A percentile compares a stretch with the other conserved stretches of the same genome.
Conservation (phyloP, 768 basidiomycete genomes). For the Tulasnella sp. region DNA sequence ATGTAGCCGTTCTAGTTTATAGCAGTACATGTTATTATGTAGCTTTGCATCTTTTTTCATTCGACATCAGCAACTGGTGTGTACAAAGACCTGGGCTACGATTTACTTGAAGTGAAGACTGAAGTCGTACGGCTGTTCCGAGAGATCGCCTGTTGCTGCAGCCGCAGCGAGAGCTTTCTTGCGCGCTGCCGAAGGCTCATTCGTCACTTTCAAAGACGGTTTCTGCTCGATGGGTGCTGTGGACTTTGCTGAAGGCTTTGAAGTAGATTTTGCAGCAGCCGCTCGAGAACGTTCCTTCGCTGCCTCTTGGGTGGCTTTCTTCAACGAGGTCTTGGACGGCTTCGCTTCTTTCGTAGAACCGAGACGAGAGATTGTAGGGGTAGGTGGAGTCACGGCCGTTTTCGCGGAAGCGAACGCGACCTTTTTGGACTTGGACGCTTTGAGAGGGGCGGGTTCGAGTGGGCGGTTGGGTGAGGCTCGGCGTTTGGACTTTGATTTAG, state of each 20-base stretch:
- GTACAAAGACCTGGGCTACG: too few relatives aligned
- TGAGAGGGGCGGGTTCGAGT: slow-evolving; percentile 34
- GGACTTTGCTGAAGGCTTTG: not conserved
- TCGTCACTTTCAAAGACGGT: slow-evolving; percentile 8
- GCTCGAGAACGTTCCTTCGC: not conserved
- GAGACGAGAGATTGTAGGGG: slow-evolving; percentile 24
- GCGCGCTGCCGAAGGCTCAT: slow-evolving; percentile 6
- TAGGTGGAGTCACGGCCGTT: slow-evolving; percentile 37
- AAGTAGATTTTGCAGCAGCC: not conserved
- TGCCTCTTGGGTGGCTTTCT: slow-evolving; percentile 35
- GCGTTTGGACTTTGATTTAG: slow-evolving; percentile 53
- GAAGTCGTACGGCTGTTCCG: slow-evolving; percentile 31
- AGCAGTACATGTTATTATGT: not conserved
- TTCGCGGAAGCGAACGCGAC: slow-evolving; percentile 55
- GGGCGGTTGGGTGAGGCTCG: slow-evolving; percentile 43
- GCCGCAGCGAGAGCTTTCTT: not conserved
- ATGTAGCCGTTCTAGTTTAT: not conserved
- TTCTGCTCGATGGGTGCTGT: not conserved
- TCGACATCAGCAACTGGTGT: too few relatives aligned
- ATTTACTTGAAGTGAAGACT: slow-evolving; percentile 26
- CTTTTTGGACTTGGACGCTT: slow-evolving; percentile 47
- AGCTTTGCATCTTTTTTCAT: too few relatives aligned
- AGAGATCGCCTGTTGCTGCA: not conserved
- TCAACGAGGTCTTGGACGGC: slow-evolving; percentile 18
- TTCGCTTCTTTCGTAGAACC: slow-evolving; percentile 28